Base-by-base conservation (phyloP, 768 basidiomycete species). In the Boletellus sp. region DNA sequence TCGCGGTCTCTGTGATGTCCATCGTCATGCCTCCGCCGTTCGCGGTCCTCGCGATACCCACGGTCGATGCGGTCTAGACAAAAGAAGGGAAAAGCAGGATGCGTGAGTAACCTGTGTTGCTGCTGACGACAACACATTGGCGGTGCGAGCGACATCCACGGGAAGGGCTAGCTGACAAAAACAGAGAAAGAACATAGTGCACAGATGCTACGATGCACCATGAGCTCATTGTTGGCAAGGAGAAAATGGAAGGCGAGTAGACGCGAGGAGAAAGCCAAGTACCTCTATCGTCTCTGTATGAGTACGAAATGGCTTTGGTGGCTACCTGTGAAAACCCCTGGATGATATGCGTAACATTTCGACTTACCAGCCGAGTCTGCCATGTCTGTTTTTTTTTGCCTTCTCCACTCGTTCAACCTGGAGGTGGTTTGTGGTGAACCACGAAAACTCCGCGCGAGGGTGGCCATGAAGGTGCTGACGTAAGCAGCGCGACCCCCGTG, bases 21-120 rank as follows among this genome's bases (percentile, higher is more conserved):
- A 26, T 80, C 70, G 47, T 79, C 83, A 53, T 84, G 83, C 56
- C 84, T 78, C 54, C 85, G 77, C 42, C 83, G 78, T 45, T 84
- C 75, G 56, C 86, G 80, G 66, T 87, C 81, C 53, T 72, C 71
- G 46, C 83, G 78, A 60, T 81, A 84, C 58, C 79, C 80, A 56
- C 84, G 84, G 62, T 64, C 63, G 40, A 39, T 17, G 19, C 63
- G 62, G 48, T 82, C 79, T 70, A 72, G 61, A 69, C 65, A 73
- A 66, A 79, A 81, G 48, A 48, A 42, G 70, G 69, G 69, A 74
- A 75, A 72, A 70, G 65, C 56, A 67, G 58, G 61, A 63, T 70
- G 63, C 66, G 78, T 83, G 70, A 84, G 80, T 77, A 75, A 77
- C 61, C 62, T 71, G 57, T 45, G 65, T 61, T 65, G 64, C 66